A percentile compares a stretch with the other conserved stretches of the same genome.
These are phyloP conservation scores for Lenwebbia sp. DNA, from an alignment of 345 rosid species.

Conservation along the genomic window DNA sequence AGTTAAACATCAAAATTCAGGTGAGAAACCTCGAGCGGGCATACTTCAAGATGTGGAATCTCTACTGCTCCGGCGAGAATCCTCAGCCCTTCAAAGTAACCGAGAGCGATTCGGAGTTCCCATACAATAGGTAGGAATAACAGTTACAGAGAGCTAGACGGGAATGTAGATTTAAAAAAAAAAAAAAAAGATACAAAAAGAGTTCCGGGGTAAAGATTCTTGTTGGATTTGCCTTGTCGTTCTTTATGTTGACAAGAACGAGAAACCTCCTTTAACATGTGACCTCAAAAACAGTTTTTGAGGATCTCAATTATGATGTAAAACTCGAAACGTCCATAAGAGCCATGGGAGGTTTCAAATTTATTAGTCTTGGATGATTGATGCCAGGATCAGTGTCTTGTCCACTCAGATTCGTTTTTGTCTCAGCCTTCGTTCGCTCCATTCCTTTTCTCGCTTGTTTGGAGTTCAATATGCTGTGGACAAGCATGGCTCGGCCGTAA, in stretches of 20 bases:
- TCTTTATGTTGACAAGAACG: background rate
- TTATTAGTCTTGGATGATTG: background rate
- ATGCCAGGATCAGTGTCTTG: background rate
- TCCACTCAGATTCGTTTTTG: background rate
- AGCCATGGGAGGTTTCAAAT: background rate
- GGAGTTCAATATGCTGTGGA: background rate
- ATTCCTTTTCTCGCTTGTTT: background rate
- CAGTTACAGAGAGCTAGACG: background rate
- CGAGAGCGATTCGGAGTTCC: constrained; percentile 75
- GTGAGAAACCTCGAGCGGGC: constrained; percentile 85
- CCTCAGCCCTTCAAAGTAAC: constrained; percentile 74
- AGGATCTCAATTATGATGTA: background rate
- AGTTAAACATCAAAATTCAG: constrained; percentile 21
- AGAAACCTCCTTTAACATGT: background rate
- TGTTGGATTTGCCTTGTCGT: background rate
- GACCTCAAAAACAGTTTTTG: background rate
- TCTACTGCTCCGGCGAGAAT: constrained; percentile 62
- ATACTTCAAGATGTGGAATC: constrained; percentile 93
- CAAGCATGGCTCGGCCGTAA: background rate
- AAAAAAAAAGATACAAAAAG: background rate
- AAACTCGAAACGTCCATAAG: background rate
- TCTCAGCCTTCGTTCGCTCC: background rate
- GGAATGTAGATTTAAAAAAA: background rate
- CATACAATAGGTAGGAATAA: constrained; percentile 32
- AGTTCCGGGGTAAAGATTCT: background rate